These are phyloP conservation scores for Candida anutae DNA, from an alignment of 1,139 yeast species.

Conservation along the genomic window DNA sequence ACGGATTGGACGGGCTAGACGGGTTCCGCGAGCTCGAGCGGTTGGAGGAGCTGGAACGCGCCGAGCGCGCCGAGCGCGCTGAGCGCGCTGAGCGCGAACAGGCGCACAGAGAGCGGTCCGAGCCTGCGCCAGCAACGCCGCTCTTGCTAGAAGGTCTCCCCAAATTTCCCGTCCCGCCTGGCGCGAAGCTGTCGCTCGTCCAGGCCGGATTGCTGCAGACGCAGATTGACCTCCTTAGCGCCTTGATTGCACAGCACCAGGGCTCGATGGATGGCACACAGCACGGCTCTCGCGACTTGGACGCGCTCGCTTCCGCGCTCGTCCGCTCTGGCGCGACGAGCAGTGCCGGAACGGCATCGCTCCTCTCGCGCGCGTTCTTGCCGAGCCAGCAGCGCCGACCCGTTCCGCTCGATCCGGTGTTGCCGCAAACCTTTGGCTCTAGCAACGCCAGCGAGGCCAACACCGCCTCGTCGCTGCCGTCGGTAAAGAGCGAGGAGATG, in stretches of 20 bases:
- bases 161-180: constrained; percentile 62
- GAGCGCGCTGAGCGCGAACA: background rate
- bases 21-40: too few species aligned
- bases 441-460: background rate
- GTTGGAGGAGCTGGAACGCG: too few species aligned
- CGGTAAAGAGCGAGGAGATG: constrained; percentile 3
- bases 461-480: constrained; percentile 8
- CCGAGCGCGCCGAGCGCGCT: too few species aligned
- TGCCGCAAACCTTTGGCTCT: too few species aligned
- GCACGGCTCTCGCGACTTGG: background rate
- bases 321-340: constrained; percentile 2
- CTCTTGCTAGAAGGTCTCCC: constrained; percentile 33
- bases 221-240: constrained; percentile 66
- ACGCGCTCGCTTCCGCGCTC: constrained; percentile 1
- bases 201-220: constrained; percentile 59
- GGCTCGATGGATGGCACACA: constrained; percentile 7
- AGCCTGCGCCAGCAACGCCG: constrained; percentile 3
- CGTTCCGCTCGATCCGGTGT: too few species aligned
- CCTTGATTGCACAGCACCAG: constrained; percentile 66
- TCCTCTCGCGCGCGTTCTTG: constrained; percentile 1
- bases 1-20: constrained; percentile 1
- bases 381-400: too few species aligned
- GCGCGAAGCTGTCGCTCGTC: constrained; percentile 54
- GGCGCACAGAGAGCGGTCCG: background rate
- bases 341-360: constrained; percentile 1